Evolutionary conservation across 768 basidiomycete species (phyloP).

Genomic region (Cantharellus cinnabarinus): DNA sequence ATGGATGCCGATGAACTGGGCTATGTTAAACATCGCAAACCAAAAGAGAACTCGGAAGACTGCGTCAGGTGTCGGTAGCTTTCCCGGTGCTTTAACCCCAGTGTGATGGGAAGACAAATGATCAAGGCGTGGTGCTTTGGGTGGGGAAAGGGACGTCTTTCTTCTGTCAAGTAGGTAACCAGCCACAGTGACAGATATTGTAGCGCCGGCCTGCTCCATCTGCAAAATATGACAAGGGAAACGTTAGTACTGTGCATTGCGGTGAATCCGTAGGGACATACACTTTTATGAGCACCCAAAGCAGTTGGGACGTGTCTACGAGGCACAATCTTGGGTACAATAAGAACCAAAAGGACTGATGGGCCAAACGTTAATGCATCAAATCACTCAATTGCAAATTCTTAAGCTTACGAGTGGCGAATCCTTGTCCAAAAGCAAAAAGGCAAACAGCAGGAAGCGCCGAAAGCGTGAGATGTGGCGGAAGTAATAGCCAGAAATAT

Average conservation of each 20-base stretch:
- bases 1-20: too few relatives aligned
- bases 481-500: conserved; percentile 47
- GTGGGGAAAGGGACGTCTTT: too few relatives aligned
- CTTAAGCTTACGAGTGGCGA: conserved; percentile 36
- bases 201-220: conserved; percentile 59
- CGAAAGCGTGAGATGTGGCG: conserved; percentile 33
- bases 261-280: conserved; percentile 17
- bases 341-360: conserved; percentile 47
- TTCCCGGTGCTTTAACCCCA: too few relatives aligned
- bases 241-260: not conserved
- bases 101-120: too few relatives aligned
- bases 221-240: conserved; percentile 12
- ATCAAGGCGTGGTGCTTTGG: too few relatives aligned
- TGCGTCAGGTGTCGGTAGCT: too few relatives aligned
- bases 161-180: conserved; percentile 38
- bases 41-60: too few relatives aligned
- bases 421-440: conserved; percentile 53
- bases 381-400: not conserved
- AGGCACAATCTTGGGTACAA: conserved; percentile 53
- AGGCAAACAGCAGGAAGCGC: conserved; percentile 40
- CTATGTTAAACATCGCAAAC: too few relatives aligned
- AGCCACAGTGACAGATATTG: conserved; percentile 51
- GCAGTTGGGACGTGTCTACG: conserved; percentile 58
- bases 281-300: conserved; percentile 59
- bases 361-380: not conserved